Conservation (phyloP, 495 filamentous ascomycete genomes). For the Sabuloglossum arenarium region DNA sequence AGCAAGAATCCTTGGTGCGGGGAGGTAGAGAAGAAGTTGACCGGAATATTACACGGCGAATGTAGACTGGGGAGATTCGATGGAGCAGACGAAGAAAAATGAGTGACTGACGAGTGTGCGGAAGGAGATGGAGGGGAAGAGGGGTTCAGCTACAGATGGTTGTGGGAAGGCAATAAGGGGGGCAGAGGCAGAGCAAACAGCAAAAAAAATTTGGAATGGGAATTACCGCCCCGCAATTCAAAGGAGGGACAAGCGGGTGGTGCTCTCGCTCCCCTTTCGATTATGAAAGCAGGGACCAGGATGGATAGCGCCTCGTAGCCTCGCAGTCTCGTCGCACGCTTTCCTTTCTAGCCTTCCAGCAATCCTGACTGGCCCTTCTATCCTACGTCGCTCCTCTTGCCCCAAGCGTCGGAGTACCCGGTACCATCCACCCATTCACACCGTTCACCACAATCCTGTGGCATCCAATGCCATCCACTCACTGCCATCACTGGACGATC, state of each 20-base stretch:
- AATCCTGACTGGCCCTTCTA: no score
- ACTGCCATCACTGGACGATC: not conserved
- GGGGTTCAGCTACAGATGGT: not conserved
- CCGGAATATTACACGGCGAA: not conserved
- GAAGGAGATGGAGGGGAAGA: not conserved
- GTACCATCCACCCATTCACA: no score
- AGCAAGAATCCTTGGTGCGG: not conserved
- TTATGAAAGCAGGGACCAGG: not conserved
- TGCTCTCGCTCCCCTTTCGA: not conserved
- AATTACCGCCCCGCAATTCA: constrained; percentile 1
- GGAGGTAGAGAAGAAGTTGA: not conserved
- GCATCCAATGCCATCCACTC: no score
- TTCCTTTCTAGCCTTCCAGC: no score
- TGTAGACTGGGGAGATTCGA: not conserved
- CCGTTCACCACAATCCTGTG: no score
- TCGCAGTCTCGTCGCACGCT: no score
- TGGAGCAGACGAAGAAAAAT: not conserved
- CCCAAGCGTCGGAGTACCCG: not conserved
- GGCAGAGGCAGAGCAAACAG: constrained; percentile 1
- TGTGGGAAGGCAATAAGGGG: not conserved
- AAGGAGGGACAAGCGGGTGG: constrained; percentile 1
- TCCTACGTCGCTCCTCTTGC: no score
- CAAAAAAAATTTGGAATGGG: not conserved
- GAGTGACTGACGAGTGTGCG: not conserved
- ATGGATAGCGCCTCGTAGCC: not conserved